Conservation (phyloP, 2,329 filamentous ascomycete species). For the Raffaelea ambrosiae region DNA sequence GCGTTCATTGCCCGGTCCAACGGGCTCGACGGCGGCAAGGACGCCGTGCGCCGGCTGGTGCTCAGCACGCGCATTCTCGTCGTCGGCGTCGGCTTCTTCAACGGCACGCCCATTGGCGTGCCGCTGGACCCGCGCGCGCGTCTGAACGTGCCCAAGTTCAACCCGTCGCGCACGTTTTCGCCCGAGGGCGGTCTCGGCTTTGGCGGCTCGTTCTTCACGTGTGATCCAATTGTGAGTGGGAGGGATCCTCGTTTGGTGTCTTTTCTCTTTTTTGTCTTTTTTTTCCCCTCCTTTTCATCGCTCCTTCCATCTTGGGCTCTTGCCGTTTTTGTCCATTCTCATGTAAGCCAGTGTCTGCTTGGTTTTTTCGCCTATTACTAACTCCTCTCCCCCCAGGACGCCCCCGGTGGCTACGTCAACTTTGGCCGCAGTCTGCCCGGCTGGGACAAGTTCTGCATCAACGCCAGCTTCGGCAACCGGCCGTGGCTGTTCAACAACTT, state of each 20-base stretch:
- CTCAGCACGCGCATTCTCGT: constrained; percentile 11
- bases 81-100: constrained; percentile 24
- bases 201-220: constrained; percentile 19
- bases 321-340: constrained; percentile 26
- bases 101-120: constrained; percentile 8
- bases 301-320: too few relatives aligned
- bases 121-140: constrained; percentile 16
- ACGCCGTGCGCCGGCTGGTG: neutral
- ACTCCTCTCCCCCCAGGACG: constrained; percentile 11
- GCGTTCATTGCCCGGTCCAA: constrained; percentile 30
- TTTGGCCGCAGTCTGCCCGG: neutral
- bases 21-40: constrained; percentile 10
- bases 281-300: too few relatives aligned
- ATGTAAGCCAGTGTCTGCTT: too few relatives aligned
- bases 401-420: constrained; percentile 29
- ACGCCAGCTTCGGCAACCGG: constrained; percentile 4
- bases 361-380: too few relatives aligned
- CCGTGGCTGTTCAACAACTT: constrained; percentile 29
- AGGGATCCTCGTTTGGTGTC: too few relatives aligned
- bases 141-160: constrained; percentile 21
- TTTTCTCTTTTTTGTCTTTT: too few relatives aligned
- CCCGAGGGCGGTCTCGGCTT: constrained; percentile 26
- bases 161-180: constrained; percentile 25
- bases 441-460: constrained; percentile 6
- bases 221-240: too few relatives aligned